A percentile compares a stretch with the other conserved stretches of the same genome.
phyloP scores from a whole-genome alignment of 2,329 filamentous ascomycete genomes.

The Paraphaeosphaeria sporulosa region DNA sequence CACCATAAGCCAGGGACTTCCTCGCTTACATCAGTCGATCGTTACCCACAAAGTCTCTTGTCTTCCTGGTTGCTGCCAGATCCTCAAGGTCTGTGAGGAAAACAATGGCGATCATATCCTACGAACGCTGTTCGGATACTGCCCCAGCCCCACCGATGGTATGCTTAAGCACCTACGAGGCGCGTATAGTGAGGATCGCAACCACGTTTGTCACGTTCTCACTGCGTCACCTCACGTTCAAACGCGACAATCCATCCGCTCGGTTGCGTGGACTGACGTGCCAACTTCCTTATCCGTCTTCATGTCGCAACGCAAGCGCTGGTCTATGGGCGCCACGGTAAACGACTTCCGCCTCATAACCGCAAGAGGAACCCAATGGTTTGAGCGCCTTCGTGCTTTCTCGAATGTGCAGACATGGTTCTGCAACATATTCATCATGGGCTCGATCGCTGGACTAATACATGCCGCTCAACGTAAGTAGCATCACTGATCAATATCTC shows the following conservation, averaged over 20 bases:
- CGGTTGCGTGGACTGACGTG: conserved; percentile 56
- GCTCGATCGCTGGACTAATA: conserved; percentile 31
- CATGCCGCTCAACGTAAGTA: conserved; percentile 19
- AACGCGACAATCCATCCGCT: conserved; percentile 57
- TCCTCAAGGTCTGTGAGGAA: conserved; percentile 59
- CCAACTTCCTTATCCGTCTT: conserved; percentile 50
- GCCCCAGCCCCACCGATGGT: conserved; percentile 58
- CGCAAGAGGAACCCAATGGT: conserved; percentile 51
- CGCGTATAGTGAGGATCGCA: conserved; percentile 59
- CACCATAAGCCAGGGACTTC: conserved; percentile 37
- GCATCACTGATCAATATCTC: neutral
- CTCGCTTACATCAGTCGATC: conserved; percentile 59
- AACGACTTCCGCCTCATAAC: conserved; percentile 61
- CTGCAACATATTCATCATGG: conserved; percentile 32
- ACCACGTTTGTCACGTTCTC: conserved; percentile 60
- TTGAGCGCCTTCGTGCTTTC: conserved; percentile 56
- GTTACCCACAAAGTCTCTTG: conserved; percentile 61
- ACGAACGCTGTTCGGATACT: conserved; percentile 53
- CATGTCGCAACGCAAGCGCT: conserved; percentile 58
- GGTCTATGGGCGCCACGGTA: conserved; percentile 58
- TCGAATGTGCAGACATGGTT: conserved; percentile 56
- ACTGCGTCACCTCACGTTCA: conserved; percentile 46
- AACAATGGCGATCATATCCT: conserved; percentile 53
- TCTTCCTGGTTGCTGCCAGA: conserved; percentile 59
- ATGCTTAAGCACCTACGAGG: conserved; percentile 60